Base-by-base conservation (phyloP, 176 grass and related monocot genomes). In the Microstegium vimineum region DNA sequence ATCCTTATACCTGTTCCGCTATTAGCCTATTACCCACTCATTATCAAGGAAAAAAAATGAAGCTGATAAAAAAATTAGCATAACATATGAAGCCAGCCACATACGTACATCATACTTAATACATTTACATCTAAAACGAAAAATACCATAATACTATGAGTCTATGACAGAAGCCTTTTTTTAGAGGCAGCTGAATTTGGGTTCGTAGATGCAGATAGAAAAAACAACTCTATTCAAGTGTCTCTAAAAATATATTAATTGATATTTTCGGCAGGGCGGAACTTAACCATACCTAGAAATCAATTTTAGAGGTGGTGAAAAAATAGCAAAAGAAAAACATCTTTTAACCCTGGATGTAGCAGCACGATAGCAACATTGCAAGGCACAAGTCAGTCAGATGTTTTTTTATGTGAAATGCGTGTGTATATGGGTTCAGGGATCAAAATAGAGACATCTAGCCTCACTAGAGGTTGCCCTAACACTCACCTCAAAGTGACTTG, bases 221-320 rank as follows among this genome's bases (percentile, higher is more conserved):
- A 51, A 51, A 6, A 2, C 5, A 0, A 13, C 49, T 22, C 20
- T n/a, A 54, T 23, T 57, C 22, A 10, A 23, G 20, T 57, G 52
- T 23, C 8, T 23, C 22, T 57, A 57, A 23, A 49, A 57, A 57
- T 57, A 23, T 10, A 10, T 10, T 4, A 2, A 57, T 57, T 1
- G 22, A 23, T 57, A 23, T 57, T 3, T 57, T 10, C 0, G 23
- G 52, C 3, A 1, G 22, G 0, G 0, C 0, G 2, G 1, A 23
- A 57, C 1, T 0, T 10, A 23, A 10, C 22, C 3, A 57, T n/a
- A 8, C 0, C 8, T 52, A 23, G 1, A 56, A 56, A 56, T 57
- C 3, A 0, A 57, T 57, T 23, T 23, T n/a, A 56, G 22, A 23
- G 8, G 3, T n/a, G 52, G 2, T 7, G 2, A 8, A 56, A 7